Evolutionary conservation across 257 asterid genomes (phyloP).

Genomic region (Solanum ossicruentum): DNA sequence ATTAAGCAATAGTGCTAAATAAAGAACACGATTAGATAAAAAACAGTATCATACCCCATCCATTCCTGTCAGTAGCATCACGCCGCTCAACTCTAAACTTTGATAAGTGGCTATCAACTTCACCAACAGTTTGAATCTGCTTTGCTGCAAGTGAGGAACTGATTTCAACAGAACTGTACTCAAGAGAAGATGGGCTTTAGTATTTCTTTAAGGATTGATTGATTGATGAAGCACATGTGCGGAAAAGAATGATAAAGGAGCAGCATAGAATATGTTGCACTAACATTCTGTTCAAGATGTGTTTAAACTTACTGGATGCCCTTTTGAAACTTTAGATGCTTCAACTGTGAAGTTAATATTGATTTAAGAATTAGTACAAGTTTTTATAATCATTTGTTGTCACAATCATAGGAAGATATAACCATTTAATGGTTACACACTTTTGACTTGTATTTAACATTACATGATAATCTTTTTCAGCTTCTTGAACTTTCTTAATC

Average conservation of each 20-base stretch:
- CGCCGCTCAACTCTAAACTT: constrained; percentile 80
- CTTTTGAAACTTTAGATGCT: background rate
- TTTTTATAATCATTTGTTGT: background rate
- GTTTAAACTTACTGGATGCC: background rate
- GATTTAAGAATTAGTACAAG: background rate
- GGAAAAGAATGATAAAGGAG: background rate
- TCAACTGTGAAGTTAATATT: background rate
- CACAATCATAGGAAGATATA: background rate
- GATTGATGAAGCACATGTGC: background rate
- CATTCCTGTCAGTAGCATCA: constrained; percentile 85
- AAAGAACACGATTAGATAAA: constrained; percentile 4
- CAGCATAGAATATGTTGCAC: background rate
- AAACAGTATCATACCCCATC: constrained; percentile 65
- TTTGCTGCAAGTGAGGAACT: constrained; percentile 86
- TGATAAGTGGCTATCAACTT: constrained; percentile 54
- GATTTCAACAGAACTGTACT: constrained; percentile 89
- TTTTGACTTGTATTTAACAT: background rate
- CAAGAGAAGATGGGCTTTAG: constrained; percentile 5
- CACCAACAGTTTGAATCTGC: constrained; percentile 79
- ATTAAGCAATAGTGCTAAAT: background rate
- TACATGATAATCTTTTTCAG: background rate
- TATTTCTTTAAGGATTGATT: constrained; percentile 1
- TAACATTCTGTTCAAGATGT: background rate
- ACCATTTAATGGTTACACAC: background rate
- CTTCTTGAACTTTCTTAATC: background rate